Evolutionary conservation across 257 asterid genomes (phyloP).

Genomic region (Prunella vulgaris): DNA sequence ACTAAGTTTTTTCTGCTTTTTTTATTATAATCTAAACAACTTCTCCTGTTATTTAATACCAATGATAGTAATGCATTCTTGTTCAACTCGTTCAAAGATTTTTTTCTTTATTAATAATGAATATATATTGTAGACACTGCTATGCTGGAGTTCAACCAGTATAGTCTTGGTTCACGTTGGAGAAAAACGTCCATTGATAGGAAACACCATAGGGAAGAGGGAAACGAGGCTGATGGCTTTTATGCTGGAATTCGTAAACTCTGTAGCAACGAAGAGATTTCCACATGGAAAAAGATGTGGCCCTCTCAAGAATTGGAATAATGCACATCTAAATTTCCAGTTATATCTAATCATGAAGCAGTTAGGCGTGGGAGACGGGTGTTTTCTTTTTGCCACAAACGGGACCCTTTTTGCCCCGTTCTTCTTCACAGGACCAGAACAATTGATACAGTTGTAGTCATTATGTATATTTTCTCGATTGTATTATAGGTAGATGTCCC

Average conservation of each 20-base stretch:
- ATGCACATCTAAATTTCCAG: neutral
- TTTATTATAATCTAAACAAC: neutral
- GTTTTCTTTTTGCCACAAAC: constrained; percentile 1
- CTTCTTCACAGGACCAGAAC: constrained; percentile 12
- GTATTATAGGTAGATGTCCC: constrained; percentile 11
- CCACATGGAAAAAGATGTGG: constrained; percentile 68
- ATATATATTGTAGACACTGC: constrained; percentile 44
- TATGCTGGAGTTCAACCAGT: constrained; percentile 78
- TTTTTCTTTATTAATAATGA: neutral
- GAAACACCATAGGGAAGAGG: constrained; percentile 72
- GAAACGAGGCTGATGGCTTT: constrained; percentile 74
- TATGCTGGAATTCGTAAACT: constrained; percentile 78
- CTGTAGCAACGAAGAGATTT: constrained; percentile 43
- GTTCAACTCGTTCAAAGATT: neutral
- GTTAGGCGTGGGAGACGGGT: neutral
- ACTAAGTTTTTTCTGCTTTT: neutral
- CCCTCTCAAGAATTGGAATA: constrained; percentile 62
- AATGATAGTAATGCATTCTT: neutral
- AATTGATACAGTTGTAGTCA: constrained; percentile 4
- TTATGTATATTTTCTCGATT: constrained; percentile 19
- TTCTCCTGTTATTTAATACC: neutral
- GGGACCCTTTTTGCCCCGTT: constrained; percentile 11
- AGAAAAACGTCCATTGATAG: constrained; percentile 48
- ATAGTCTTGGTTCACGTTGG: constrained; percentile 81
- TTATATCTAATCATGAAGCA: neutral